Evolutionary conservation across 1,284 basidiomycete species (phyloP).

Genomic region (Cystobasidium pallidum): DNA sequence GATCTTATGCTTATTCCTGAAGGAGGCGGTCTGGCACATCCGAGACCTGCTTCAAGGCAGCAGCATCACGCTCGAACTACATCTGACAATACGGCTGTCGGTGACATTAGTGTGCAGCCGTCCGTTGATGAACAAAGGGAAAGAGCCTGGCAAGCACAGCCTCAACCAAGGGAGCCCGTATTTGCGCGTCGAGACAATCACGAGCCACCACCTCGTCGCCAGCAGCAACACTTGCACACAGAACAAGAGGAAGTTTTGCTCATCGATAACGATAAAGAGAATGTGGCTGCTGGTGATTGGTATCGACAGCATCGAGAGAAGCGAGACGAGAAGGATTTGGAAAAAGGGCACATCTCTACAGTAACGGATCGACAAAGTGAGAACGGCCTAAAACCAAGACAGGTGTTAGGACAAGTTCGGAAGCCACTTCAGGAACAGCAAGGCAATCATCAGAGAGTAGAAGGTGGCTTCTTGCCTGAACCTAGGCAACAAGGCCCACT

Average conservation of each 20-base stretch:
- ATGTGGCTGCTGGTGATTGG: conserved; percentile 27
- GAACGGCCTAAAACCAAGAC: conserved; percentile 4
- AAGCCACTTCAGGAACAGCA: conserved; percentile 29
- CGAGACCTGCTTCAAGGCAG: conserved; percentile 11
- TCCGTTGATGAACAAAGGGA: neutral
- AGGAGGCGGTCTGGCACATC: conserved; percentile 5
- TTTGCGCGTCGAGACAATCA: neutral
- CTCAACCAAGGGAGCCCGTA: neutral
- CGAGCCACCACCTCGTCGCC: neutral
- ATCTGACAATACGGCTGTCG: conserved; percentile 19
- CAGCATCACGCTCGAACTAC: conserved; percentile 5
- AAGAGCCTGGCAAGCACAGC: conserved; percentile 7
- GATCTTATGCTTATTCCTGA: conserved; percentile 26
- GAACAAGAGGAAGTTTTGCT: conserved; percentile 29
- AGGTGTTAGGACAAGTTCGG: conserved; percentile 5
- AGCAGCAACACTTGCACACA: neutral
- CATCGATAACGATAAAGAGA: conserved; percentile 32
- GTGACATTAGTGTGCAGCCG: neutral
- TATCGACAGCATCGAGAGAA: conserved; percentile 22
- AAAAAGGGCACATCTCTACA: neutral
- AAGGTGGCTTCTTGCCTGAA: conserved; percentile 11
- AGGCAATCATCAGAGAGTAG: conserved; percentile 11
- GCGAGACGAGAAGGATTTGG: conserved; percentile 5
- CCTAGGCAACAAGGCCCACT: conserved; percentile 26
- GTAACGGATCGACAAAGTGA: neutral